A percentile compares a stretch with the other conserved stretches of the same genome.
These are phyloP conservation scores for Scenedesmus sp. DNA, from an alignment of 163 green algal genomes.

Conservation along the genomic window DNA sequence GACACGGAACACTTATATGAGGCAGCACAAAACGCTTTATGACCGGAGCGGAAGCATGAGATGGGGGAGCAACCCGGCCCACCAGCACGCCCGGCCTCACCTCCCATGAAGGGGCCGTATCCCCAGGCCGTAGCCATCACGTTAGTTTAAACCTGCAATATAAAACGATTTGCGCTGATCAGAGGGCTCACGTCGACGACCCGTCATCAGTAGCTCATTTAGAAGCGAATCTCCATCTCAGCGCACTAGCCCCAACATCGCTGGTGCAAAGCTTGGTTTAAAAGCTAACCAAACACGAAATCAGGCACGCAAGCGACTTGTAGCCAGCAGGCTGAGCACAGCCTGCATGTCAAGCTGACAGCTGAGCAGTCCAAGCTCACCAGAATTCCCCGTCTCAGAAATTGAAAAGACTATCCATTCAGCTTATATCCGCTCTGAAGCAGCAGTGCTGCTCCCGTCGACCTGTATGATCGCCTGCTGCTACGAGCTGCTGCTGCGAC, in stretches of 20 bases:
- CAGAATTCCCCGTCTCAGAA: not conserved
- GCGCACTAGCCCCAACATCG: too few species aligned
- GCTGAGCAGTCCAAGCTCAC: not conserved
- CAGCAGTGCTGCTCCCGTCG: not conserved
- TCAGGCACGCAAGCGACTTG: not conserved
- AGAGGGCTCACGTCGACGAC: not conserved
- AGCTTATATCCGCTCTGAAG: not conserved
- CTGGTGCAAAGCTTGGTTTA: too few species aligned
- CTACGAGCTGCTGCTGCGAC: not conserved
- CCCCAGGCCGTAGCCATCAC: not conserved
- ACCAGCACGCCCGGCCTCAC: not conserved
- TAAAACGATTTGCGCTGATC: not conserved
- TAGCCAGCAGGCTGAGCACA: not conserved
- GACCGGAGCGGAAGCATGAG: not conserved
- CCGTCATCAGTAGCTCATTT: not conserved
- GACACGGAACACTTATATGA: not conserved
- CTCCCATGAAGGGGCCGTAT: not conserved
- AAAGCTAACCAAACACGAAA: not conserved
- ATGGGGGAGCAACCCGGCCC: not conserved
- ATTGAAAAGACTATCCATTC: not conserved
- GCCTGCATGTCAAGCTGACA: not conserved
- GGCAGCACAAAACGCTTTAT: not conserved
- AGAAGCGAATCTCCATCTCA: not conserved
- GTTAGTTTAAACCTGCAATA: not conserved
- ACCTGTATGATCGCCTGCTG: not conserved